These are phyloP conservation scores for Solanum appendiculatum DNA, from an alignment of 257 asterid species.

Conservation along the genomic window DNA sequence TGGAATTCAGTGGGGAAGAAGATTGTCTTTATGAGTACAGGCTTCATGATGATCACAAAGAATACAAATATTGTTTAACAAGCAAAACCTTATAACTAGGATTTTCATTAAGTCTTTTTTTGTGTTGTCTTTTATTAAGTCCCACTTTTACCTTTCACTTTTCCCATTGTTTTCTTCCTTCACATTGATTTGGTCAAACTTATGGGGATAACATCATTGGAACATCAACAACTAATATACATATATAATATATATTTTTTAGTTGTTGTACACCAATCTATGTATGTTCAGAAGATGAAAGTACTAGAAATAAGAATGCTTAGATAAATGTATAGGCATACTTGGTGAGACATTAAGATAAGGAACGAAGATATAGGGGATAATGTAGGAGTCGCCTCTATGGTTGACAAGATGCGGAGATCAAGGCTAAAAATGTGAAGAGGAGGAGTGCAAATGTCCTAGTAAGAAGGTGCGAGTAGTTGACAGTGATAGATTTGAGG, in stretches of 20 bases:
- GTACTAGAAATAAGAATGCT: not conserved
- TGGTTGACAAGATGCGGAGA: not conserved
- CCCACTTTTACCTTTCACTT: slow-evolving; percentile 1
- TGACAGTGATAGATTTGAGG: not conserved
- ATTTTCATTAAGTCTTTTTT: not conserved
- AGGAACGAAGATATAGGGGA: not conserved
- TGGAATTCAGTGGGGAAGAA: slow-evolving; percentile 1
- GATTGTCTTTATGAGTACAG: slow-evolving; percentile 1
- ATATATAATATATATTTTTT: not conserved
- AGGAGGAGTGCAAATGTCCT: fast-evolving
- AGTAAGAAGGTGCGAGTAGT: not conserved
- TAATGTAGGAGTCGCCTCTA: not conserved
- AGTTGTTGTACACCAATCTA: too few relatives aligned
- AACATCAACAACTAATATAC: not conserved
- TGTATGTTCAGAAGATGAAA: not conserved
- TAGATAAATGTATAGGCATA: not conserved
- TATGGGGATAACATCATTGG: not conserved
- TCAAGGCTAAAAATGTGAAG: not conserved
- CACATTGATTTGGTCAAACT: not conserved
- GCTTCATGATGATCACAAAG: not conserved
- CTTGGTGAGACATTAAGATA: not conserved
- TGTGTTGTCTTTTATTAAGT: not conserved
- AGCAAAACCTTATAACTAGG: not conserved
- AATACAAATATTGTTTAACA: not conserved
- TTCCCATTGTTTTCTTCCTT: not conserved